A percentile compares a stretch with the other conserved stretches of the same genome.
Evolutionary conservation across 2,329 filamentous ascomycete genomes (phyloP).

Genomic region (Colletotrichum graminicola): DNA sequence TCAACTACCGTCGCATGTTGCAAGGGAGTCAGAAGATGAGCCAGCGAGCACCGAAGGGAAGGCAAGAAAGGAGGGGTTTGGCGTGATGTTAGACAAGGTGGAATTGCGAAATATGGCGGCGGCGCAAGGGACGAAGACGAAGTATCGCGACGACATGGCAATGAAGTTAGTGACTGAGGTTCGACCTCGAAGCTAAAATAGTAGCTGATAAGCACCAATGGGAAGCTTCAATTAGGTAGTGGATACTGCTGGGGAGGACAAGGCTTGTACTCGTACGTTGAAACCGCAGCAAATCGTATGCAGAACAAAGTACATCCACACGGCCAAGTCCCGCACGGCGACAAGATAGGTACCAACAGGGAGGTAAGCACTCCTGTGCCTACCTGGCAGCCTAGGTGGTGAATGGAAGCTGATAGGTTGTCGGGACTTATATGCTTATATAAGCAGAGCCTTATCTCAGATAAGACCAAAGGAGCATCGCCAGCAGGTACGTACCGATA

Average conservation of each 20-base stretch:
- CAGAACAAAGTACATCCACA: not conserved
- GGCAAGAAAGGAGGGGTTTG: not conserved
- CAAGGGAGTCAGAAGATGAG: too few species aligned
- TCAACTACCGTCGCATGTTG: slow-evolving; percentile 17
- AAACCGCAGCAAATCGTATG: fast-evolving
- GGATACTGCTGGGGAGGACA: not conserved
- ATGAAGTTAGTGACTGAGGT: slow-evolving; percentile 18
- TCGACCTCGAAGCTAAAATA: slow-evolving; percentile 4
- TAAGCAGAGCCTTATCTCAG: not conserved
- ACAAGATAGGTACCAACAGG: not conserved
- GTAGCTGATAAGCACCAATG: slow-evolving; percentile 15
- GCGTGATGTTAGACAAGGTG: not conserved
- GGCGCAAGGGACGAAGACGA: slow-evolving; percentile 14
- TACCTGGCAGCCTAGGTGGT: too few species aligned
- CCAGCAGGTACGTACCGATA: not conserved
- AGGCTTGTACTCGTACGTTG: not conserved
- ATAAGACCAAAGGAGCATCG: not conserved
- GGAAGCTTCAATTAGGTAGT: slow-evolving; percentile 22
- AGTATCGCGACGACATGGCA: slow-evolving; percentile 16
- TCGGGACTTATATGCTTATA: not conserved
- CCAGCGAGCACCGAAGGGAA: not conserved
- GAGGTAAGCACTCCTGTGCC: not conserved
- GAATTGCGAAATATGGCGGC: not conserved
- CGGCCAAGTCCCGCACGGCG: fast-evolving
- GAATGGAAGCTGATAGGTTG: too few species aligned